Conservation (phyloP, 1,284 basidiomycete genomes). For the Austroboletus niveus region DNA sequence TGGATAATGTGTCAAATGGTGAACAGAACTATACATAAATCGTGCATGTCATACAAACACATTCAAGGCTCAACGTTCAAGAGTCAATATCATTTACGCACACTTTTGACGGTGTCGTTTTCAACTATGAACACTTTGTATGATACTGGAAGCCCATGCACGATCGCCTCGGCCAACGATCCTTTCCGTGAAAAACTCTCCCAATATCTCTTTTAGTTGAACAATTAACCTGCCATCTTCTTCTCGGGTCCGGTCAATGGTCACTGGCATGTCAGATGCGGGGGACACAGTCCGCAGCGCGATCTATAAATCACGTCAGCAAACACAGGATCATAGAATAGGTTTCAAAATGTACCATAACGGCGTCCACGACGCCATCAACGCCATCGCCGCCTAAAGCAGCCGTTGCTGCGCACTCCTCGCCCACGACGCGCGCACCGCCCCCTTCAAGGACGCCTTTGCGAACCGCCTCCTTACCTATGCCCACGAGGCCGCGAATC, state of each 20-base stretch:
- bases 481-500: conserved; percentile 77
- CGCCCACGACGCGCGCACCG: conserved; percentile 69
- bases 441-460: conserved; percentile 77
- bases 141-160: conserved; percentile 56
- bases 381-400: conserved; percentile 40
- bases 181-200: conserved; percentile 58
- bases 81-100: too few relatives aligned
- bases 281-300: conserved; percentile 59
- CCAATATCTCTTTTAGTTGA: conserved; percentile 53
- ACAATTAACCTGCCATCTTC: conserved; percentile 47
- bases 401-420: conserved; percentile 46
- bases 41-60: too few relatives aligned
- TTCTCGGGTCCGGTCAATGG: conserved; percentile 48
- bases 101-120: not conserved
- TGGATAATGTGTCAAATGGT: too few relatives aligned
- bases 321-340: not conserved
- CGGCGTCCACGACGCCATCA: conserved; percentile 46
- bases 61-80: too few relatives aligned
- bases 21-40: too few relatives aligned
- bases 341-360: conserved; percentile 46
- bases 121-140: conserved; percentile 36
- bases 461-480: conserved; percentile 80
- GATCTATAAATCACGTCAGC: conserved; percentile 37
- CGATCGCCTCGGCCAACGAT: conserved; percentile 48
- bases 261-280: conserved; percentile 52